Conservation (phyloP, 2,329 filamentous ascomycete species). For the Penicillium sp. region DNA sequence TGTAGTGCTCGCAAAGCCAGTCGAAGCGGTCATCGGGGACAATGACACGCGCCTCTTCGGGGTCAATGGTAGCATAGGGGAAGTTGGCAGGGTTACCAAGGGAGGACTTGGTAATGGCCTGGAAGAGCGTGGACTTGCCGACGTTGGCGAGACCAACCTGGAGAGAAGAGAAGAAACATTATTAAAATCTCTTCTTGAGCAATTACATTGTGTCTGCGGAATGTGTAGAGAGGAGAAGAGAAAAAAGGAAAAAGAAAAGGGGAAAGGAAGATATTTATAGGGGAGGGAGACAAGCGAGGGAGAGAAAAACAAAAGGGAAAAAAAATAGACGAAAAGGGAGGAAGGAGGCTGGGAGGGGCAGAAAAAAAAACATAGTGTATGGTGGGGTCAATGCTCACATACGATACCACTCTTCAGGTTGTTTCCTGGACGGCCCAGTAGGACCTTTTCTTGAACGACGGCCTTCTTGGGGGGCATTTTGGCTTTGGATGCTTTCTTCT, state of each 20-base stretch:
- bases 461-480: slow-evolving; percentile 96
- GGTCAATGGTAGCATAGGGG: slow-evolving; percentile 97
- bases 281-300: too few relatives aligned
- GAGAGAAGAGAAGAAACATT: slow-evolving; percentile 12
- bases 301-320: too few relatives aligned
- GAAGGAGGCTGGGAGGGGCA: slow-evolving; percentile 14
- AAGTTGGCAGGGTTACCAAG: slow-evolving; percentile 99
- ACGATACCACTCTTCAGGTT: slow-evolving; percentile 97
- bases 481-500: slow-evolving; percentile 53
- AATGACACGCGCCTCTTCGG: slow-evolving; percentile 93
- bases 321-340: slow-evolving; percentile 11
- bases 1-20: slow-evolving; percentile 92
- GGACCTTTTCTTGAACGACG: slow-evolving; percentile 84
- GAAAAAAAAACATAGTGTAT: slow-evolving; percentile 25
- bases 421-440: slow-evolving; percentile 91
- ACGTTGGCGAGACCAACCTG: slow-evolving; percentile 98
- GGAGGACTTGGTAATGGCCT: slow-evolving; percentile 95
- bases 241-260: too few relatives aligned
- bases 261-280: too few relatives aligned
- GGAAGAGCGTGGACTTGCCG: slow-evolving; percentile 98
- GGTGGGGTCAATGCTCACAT: slow-evolving; percentile 54
- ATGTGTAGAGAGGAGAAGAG: too few relatives aligned
- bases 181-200: too few relatives aligned
- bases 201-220: too few relatives aligned
- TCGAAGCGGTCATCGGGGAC: slow-evolving; percentile 94